Conservation (phyloP, 164 flowering plant genomes). For the Stephania yunnanensis region DNA sequence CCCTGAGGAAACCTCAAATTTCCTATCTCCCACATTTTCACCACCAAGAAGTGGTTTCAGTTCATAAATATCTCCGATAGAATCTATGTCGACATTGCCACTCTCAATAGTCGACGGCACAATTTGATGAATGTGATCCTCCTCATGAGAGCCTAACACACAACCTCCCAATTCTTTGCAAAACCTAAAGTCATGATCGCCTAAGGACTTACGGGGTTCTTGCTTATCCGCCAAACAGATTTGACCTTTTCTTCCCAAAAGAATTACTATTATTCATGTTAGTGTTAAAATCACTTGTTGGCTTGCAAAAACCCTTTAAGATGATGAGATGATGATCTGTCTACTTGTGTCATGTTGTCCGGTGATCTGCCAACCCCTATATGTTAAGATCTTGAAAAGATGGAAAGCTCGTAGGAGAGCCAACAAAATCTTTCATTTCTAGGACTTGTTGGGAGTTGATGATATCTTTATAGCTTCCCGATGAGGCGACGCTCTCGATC, state of each 20-base stretch:
- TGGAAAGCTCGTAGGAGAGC: slow-evolving; percentile 49
- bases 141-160: slow-evolving; percentile 31
- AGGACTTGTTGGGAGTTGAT: slow-evolving; percentile 28
- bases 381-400: slow-evolving; percentile 79
- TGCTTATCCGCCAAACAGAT: slow-evolving; percentile 34
- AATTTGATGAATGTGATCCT: slow-evolving; percentile 48
- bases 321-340: slow-evolving; percentile 22
- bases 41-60: slow-evolving; percentile 41
- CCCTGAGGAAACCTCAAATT: slow-evolving; percentile 25
- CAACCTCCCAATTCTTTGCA: slow-evolving; percentile 53
- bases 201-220: slow-evolving; percentile 53
- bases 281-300: slow-evolving; percentile 11
- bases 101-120: slow-evolving; percentile 27
- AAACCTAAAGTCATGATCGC: slow-evolving; percentile 45
- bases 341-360: slow-evolving; percentile 43
- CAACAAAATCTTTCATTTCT: slow-evolving; percentile 45
- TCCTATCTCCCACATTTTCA: slow-evolving; percentile 37
- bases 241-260: slow-evolving; percentile 57
- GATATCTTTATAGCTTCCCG: slow-evolving; percentile 33
- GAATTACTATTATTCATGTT: slow-evolving; percentile 13
- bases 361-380: slow-evolving; percentile 47
- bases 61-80: slow-evolving; percentile 49
- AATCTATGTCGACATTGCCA: slow-evolving; percentile 33
- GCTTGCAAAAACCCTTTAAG: slow-evolving; percentile 33
- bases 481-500: slow-evolving; percentile 44